Base-by-base conservation (phyloP, 2,329 filamentous ascomycete genomes). In the Ceratocystis albifundus region DNA sequence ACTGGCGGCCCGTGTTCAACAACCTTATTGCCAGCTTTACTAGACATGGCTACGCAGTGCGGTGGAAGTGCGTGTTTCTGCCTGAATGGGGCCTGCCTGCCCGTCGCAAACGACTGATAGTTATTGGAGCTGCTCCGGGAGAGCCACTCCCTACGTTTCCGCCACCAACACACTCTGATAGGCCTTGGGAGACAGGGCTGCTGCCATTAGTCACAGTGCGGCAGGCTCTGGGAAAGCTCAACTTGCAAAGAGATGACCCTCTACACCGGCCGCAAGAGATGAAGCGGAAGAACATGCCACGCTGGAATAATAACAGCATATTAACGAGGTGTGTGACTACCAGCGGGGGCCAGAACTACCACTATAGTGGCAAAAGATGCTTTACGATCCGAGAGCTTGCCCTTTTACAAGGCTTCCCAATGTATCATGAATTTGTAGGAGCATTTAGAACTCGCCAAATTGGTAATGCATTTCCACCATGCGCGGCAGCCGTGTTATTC, bases 381-480 rank as follows among this genome's bases (percentile, higher is more conserved):
- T 87, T 88, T 61, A 92, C 87, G 0, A 72, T 83, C 3, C 79
- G 86, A 0, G 90, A 95, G 72, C 80, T 84, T 28, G 88, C 89
- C 0, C 79, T 79, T 1, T 73, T 94, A 0, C 87, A 90, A 69
- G 86, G 85, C 0, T 94, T 94, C 64, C 87, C 88, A 0, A 68
- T 75, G 0, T 72, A 76, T 1, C 87, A 89, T 72, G 72, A 73
- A 0, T 92, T 93, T 71, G 76, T 73, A 0, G 72, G 74, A 20
- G 75, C 73, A 0, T 73, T 72, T 15, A 75, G 83, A 17, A 81
- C 81, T 70, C 81, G 78, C 69, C 88, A 91, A 72, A 88, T 93
- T 69, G 89, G 89, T 0, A 93, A 94, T 71, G 89, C 89, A 0
- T 90, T 93, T 17, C 88, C 90, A 0, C 84, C 88, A 0, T 76